Evolutionary conservation across 108 stramenopile genomes (phyloP).

Genomic region (Skeletonema grethae): DNA sequence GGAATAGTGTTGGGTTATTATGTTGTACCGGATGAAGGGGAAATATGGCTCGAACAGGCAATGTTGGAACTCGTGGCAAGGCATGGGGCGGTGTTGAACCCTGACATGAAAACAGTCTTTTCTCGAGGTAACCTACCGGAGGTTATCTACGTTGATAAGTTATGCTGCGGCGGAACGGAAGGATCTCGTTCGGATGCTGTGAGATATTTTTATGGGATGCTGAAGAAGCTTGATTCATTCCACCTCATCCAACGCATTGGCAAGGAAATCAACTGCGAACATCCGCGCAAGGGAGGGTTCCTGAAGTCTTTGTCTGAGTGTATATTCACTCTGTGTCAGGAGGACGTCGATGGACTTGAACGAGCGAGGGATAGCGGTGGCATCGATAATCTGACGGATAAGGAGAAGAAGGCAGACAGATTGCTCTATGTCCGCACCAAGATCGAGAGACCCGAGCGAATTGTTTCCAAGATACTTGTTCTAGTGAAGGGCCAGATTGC

Average conservation of each 20-base stretch:
- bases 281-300: background rate
- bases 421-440: background rate
- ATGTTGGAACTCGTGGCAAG: constrained; percentile 18
- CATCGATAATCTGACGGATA: background rate
- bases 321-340: background rate
- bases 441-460: background rate
- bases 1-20: constrained; percentile 8
- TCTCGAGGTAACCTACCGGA: background rate
- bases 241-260: constrained; percentile 21
- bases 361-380: background rate
- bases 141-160: constrained; percentile 10
- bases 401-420: background rate
- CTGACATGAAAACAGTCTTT: background rate
- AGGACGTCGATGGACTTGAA: background rate
- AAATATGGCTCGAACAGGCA: background rate
- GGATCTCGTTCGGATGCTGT: background rate
- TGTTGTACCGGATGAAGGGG: background rate
- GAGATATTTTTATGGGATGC: constrained; percentile 10
- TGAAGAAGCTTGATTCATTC: constrained; percentile 17
- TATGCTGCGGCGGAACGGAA: constrained; percentile 10
- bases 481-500: background rate
- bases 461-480: background rate
- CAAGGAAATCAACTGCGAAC: constrained; percentile 14
- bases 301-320: background rate
- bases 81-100: constrained; percentile 8